phyloP scores from a whole-genome alignment of 129 eudicot genomes.

The Saposhnikovia divaricata region DNA sequence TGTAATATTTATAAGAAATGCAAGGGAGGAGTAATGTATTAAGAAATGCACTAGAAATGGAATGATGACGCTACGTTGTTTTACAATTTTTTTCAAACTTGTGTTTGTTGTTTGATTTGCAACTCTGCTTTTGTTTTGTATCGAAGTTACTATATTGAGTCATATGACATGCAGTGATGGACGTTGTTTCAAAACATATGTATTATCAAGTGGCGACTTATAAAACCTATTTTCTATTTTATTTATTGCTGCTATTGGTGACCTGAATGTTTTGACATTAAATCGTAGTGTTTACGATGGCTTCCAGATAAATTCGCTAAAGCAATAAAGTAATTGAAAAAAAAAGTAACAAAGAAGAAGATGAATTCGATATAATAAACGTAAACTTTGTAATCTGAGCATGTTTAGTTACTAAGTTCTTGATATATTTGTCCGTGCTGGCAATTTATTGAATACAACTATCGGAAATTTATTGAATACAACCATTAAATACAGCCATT shows the following conservation, averaged over 20 bases:
- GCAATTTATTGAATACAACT: neutral
- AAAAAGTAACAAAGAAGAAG: neutral
- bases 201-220: neutral
- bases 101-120: too few species aligned
- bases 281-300: neutral
- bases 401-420: neutral
- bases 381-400: neutral
- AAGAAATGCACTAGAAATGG: neutral
- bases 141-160: neutral
- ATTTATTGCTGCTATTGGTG: neutral
- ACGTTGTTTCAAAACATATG: neutral
- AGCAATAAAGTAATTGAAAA: too few species aligned
- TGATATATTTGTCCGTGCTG: neutral
- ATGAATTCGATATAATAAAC: neutral
- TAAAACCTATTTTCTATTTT: neutral
- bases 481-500: neutral
- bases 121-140: neutral
- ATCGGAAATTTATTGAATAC: neutral
- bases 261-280: neutral
- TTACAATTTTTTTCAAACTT: neutral
- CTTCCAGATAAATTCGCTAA: neutral
- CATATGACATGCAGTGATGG: neutral
- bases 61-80: neutral
- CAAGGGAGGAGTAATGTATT: neutral
- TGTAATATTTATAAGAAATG: neutral